phyloP scores from a whole-genome alignment of 305 asterid genomes.

The Plantago coronopus region DNA sequence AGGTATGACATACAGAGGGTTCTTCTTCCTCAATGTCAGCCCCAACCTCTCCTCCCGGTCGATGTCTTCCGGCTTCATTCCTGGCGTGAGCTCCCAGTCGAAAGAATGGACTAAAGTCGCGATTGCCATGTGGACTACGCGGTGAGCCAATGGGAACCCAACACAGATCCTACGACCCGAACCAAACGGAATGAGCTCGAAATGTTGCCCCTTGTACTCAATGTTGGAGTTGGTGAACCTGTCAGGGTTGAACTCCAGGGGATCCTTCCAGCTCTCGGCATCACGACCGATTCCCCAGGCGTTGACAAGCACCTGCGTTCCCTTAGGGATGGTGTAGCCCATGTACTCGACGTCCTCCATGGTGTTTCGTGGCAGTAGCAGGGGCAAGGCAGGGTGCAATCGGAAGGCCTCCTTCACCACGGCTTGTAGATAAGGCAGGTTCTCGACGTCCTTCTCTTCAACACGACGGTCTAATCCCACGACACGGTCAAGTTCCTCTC shows the following conservation, averaged over 20 bases:
- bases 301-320: constrained; percentile 47
- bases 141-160: constrained; percentile 52
- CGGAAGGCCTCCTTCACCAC: constrained; percentile 40
- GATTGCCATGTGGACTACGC: constrained; percentile 43
- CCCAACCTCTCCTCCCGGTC: constrained; percentile 51
- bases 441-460: constrained; percentile 40
- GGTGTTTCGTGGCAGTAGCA: constrained; percentile 52
- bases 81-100: constrained; percentile 41
- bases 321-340: constrained; percentile 43
- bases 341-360: constrained; percentile 44
- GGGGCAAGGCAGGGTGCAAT: constrained; percentile 60
- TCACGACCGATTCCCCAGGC: constrained; percentile 62
- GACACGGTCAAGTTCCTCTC: constrained; percentile 44
- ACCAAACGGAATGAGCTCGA: constrained; percentile 51
- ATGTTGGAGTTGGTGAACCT: constrained; percentile 38
- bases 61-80: constrained; percentile 23
- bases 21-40: constrained; percentile 29
- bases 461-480: constrained; percentile 37
- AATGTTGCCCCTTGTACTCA: constrained; percentile 55
- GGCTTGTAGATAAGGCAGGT: constrained; percentile 40
- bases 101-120: constrained; percentile 45
- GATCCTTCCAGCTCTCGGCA: constrained; percentile 47
- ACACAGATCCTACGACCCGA: constrained; percentile 54
- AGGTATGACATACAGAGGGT: constrained; percentile 30
- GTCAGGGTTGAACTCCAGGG: constrained; percentile 44